Conservation (phyloP, 805 yeast species). For the Metschnikowia hibisci region DNA sequence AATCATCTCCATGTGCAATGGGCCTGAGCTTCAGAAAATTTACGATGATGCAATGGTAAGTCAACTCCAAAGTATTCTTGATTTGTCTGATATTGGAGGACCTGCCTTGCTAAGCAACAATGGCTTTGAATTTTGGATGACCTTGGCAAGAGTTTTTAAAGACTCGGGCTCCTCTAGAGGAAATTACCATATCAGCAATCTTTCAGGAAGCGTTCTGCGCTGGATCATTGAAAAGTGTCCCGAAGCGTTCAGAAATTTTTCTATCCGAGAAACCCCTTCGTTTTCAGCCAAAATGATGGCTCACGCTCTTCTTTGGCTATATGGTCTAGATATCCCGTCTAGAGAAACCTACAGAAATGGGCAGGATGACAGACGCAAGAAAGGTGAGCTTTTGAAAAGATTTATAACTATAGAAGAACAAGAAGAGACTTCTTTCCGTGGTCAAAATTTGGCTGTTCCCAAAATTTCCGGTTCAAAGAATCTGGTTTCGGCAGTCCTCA, state of each 20-base stretch:
- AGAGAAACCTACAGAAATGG: background rate
- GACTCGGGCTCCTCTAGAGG: slow-evolving; percentile 28
- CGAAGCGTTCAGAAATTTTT: background rate
- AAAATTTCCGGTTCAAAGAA: slow-evolving; percentile 3
- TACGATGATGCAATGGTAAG: slow-evolving; percentile 41
- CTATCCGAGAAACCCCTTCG: background rate
- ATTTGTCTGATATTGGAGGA: slow-evolving; percentile 57
- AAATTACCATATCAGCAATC: slow-evolving; percentile 10
- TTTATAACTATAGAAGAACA: slow-evolving; percentile 6
- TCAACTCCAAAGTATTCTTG: slow-evolving; percentile 48
- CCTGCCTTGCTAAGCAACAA: slow-evolving; percentile 34
- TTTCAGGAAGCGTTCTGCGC: slow-evolving; percentile 30
- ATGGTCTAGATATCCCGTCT: background rate
- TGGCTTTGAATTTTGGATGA: slow-evolving; percentile 4
- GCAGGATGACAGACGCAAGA: no score
- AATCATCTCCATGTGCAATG: slow-evolving; percentile 12
- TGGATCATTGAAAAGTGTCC: slow-evolving; percentile 55
- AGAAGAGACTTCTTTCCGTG: background rate
- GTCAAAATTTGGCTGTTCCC: background rate
- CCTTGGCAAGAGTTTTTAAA: slow-evolving; percentile 34
- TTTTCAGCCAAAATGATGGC: background rate
- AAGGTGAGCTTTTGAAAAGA: background rate
- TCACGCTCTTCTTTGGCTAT: background rate
- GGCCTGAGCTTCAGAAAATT: slow-evolving; percentile 10
- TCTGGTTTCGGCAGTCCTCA: background rate